Evolutionary conservation across 768 basidiomycete genomes (phyloP), one percentile per base, ranked within the genome.

Genomic region (Clavaria fumosa): DNA sequence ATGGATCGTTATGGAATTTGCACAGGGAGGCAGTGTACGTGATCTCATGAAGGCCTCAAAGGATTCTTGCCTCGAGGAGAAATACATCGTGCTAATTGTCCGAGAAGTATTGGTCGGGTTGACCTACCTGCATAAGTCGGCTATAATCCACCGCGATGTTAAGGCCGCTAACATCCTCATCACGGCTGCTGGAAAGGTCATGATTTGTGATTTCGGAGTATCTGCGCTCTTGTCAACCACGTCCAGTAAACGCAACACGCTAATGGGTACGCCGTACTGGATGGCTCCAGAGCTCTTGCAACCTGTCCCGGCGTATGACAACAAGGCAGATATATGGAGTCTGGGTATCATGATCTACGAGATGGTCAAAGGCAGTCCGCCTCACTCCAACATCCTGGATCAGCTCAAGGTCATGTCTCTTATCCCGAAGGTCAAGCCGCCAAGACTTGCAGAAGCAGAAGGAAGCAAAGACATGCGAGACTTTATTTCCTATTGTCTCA

Each of bases 281-380:
- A 99, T 99, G 95, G 95, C 95, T 0, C 95, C 95, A 0, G 95
- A 99, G 57, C 89, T 97, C 3, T 85, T 93, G 11, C 83, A 88
- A 45, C 68, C 70, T 7, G 78, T 83, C 7, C 75, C 86, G n/a
- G 68, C 77, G 30, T 97, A 99, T 56, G 93, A 99, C 51, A 82
- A 84, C 37, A 97, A 95, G 54, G 95, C 93, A 2, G 95, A 99
- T 51, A 88, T 99, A 30, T 97, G 95, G 95, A 90, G 86, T 50
- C 60, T 99, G 40, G 95, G 95, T 4, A 91, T 99, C 52, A 81
- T 91, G 59, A 68, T 93, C 14, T 90, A 86, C 49, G 95, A 99
- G 56, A 93, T 96, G 78, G 75, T 80, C 47, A 90, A 86, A 52
- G 95, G 95, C n/a, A 77, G 77, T 42, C 95, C 91, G 11, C 95